Conservation (phyloP, 2,329 filamentous ascomycete genomes). For the Trichoderma breve region DNA sequence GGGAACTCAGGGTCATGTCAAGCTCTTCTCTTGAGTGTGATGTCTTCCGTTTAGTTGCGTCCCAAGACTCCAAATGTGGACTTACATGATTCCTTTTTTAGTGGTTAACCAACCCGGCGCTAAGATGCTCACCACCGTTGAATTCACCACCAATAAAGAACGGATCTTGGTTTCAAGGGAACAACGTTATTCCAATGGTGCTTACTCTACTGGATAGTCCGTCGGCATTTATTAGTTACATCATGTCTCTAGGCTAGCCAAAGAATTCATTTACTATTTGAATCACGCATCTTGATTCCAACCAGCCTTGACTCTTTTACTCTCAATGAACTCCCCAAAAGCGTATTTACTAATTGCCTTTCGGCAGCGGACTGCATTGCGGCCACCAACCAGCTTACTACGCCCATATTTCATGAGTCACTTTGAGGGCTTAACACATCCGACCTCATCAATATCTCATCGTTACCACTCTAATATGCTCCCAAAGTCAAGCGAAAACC, state of each 20-base stretch:
- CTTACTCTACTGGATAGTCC: not conserved
- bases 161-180: not conserved
- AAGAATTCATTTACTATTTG: not conserved
- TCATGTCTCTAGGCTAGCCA: not conserved
- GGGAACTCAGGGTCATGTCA: not conserved
- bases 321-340: not conserved
- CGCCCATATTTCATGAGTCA: not conserved
- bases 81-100: not conserved
- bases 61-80: not conserved
- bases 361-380: not conserved
- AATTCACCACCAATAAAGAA: not conserved
- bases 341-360: not conserved
- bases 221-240: not conserved
- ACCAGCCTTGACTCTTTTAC: not conserved
- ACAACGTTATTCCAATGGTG: not conserved
- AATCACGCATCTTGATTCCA: not conserved
- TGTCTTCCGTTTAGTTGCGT: not conserved
- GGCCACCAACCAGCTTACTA: not conserved
- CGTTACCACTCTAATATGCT: not conserved
- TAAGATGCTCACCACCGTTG: not conserved
- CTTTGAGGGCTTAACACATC: not conserved
- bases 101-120: not conserved
- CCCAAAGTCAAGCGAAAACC: not conserved
- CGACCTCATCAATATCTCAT: not conserved
- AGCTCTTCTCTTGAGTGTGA: not conserved